phyloP scores from a whole-genome alignment of 78 protist species.

The Dictyostelium firmibasis region DNA sequence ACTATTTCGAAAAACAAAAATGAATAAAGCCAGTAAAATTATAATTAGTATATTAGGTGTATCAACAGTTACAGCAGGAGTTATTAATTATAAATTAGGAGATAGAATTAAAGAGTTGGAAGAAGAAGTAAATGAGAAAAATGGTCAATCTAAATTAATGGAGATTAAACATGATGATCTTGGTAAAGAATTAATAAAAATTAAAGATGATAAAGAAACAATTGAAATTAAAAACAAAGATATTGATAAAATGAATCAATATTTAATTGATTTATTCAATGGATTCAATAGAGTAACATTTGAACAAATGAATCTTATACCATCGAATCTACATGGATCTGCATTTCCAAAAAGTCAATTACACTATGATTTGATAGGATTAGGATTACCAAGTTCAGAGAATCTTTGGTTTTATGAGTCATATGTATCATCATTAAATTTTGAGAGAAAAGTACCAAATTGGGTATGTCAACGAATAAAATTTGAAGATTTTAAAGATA shows the following conservation, averaged over 20 bases:
- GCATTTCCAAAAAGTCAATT: not conserved
- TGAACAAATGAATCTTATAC: not conserved
- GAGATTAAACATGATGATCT: not conserved
- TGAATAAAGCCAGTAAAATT: not conserved
- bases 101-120: not conserved
- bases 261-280: not conserved
- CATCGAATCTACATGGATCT: slow-evolving; percentile 4
- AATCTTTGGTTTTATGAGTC: slow-evolving; percentile 65
- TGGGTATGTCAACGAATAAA: slow-evolving; percentile 54
- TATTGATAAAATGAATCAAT: not conserved
- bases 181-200: not conserved
- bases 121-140: not conserved
- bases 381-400: slow-evolving; percentile 13
- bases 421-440: not conserved
- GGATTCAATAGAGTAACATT: not conserved
- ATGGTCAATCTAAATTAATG: not conserved
- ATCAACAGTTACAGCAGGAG: not conserved
- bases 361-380: not conserved
- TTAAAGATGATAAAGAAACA: not conserved
- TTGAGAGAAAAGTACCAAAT: slow-evolving; percentile 36
- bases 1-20: not conserved
- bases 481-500: not conserved
- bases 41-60: not conserved
- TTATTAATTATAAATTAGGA: not conserved
- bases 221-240: not conserved